Evolutionary conservation across 805 yeast genomes (phyloP), one percentile per base, ranked within the genome.

Genomic region (Monosporozyma aerobia): DNA sequence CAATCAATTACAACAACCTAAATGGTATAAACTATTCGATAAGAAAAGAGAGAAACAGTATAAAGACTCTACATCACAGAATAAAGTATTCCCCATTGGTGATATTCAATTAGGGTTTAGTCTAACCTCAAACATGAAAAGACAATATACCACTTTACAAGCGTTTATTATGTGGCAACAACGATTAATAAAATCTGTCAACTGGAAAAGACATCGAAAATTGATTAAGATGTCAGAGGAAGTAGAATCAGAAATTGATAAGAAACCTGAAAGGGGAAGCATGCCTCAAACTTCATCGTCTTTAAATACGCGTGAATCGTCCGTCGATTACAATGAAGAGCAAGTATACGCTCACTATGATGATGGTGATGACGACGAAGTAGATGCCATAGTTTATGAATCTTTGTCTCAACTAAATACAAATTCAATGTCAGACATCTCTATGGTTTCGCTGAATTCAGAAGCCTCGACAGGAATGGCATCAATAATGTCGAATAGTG

Each of bases 1-100:
- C 22, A 23, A 49, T 32, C 46, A 49, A n/a, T 29, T 49, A 22
- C 29, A 52, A 6, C 53, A 51, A 2, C 57, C 62, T 13, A 47
- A 53, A 8, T 64, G 69, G 68, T 65, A 62, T 49, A 58, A 59
- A 8, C 48, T 67, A 14, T 58, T 57, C 50, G 69, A 67, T 50
- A 61, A 54, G 29, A 56, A 56, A 37, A 48, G 59, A 19, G 59
- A 57, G 40, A 55, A 29, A 22, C 47, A 45, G n/a, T 29, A 25
- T 11, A 23, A 48, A 22, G 55, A 50, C 50, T 53, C 48, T 49
- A 47, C 37, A 48, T 57, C 32, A 53, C 50, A 50, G 16, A 46
- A 37, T n/a, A 30, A 22, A 11, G 33, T 47, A 25, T 53, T 51
- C 22, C 56, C 57, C 7, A 54, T 61, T 5, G 69, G 69, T 8